Evolutionary conservation across 345 rosid species (phyloP), one percentile per base, ranked within the genome.

Genomic region (Crucihimalaya himalaica): DNA sequence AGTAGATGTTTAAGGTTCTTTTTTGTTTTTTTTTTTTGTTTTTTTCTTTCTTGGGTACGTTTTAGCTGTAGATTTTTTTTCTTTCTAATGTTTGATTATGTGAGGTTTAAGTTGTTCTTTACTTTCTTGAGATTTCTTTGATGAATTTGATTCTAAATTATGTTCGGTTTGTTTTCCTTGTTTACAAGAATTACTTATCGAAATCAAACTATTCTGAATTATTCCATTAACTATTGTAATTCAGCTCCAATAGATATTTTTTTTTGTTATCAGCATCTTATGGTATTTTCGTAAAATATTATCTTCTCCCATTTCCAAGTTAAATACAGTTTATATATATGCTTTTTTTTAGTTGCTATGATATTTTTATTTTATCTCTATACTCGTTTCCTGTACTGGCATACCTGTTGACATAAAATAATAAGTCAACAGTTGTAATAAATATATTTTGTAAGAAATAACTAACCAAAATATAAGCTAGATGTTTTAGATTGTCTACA

Each of bases 1-100:
- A 52, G 20, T 68, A 75, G 70, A 63, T 62, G 59, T 68, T 68
- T 52, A 70, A 75, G 69, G 64, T 75, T 75, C 37, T 48, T 66
- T 15, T 29, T 56, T 63, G 21, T 67, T 40, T 20, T 12, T 21
- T 20, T 11, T 55, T 18, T 20, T 16, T 43, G 15, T 15, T 42
- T 28, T 7, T 10, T 46, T n/a, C n/a, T n/a, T n/a, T n/a, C n/a
- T n/a, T 64, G n/a, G 46, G 4, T 43, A 54, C 19, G 15, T 66
- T 58, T 47, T 43, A 47, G 54, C 58, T 5, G 23, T 74, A 50
- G 21, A 58, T 75, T 58, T 75, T 63, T 58, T 40, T 40, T 40
- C 20, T 58, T 51, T 52, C 27, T 29, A 46, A 45, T 32, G 70
- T 53, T 75, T 69, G 70, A 61, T 69, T 68, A 25, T 76, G 74